Percentiles rank a stretch among this genome's conserved stretches.
Evolutionary conservation across 345 rosid genomes (phyloP).

Genomic region (Eucalyptus marginata): DNA sequence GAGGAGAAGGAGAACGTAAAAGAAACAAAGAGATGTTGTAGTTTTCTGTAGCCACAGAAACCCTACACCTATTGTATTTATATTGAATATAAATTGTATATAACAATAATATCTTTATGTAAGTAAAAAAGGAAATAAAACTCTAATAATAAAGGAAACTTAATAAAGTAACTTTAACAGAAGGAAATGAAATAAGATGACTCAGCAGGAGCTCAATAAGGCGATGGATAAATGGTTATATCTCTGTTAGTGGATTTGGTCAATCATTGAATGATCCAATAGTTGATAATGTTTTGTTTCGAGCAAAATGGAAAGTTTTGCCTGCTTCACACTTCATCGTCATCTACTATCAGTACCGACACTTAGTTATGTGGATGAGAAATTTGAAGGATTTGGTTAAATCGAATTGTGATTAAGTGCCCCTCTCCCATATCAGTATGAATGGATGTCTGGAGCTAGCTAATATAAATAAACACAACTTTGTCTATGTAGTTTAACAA

Average conservation of each 20-base stretch:
- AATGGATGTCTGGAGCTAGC: not conserved
- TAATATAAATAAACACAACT: not conserved
- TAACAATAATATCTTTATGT: too few species aligned
- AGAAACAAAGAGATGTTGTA: too few species aligned
- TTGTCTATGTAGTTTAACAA: not conserved
- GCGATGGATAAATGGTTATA: not conserved
- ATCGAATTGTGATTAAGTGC: not conserved
- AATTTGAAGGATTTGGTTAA: not conserved
- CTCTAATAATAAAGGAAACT: too few species aligned
- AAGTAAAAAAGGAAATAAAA: too few species aligned
- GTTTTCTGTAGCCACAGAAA: too few species aligned
- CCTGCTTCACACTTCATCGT: not conserved
- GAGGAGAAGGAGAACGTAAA: too few species aligned
- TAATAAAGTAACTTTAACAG: too few species aligned
- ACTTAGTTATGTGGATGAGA: not conserved
- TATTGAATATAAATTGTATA: too few species aligned
- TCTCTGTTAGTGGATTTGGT: not conserved
- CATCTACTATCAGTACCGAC: not conserved
- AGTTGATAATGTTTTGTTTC: not conserved
- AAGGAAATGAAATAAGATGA: not conserved
- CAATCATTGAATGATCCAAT: not conserved
- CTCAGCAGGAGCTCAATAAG: not conserved
- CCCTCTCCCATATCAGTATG: not conserved
- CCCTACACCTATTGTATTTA: too few species aligned
- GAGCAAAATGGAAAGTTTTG: not conserved